phyloP scores from a whole-genome alignment of 2,329 filamentous ascomycete genomes.

The Nemania bipapillata region DNA sequence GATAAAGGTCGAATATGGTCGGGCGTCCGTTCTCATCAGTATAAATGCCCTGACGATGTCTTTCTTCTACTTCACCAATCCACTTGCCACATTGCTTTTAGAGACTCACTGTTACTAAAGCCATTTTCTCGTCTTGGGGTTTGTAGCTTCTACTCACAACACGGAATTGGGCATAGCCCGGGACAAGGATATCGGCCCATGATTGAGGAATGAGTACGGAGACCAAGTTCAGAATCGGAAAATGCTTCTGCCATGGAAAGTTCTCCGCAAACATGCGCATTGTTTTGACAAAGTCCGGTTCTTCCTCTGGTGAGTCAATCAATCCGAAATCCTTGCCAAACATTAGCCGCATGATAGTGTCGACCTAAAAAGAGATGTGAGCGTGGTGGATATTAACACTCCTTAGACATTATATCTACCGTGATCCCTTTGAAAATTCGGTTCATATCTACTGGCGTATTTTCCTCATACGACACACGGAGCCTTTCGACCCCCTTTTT shows the following conservation, averaged over 20 bases:
- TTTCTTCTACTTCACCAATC: conserved; percentile 25
- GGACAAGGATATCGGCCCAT: conserved; percentile 24
- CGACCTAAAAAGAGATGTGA: conserved; percentile 21
- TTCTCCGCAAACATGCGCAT: conserved; percentile 38
- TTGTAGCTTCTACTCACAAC: conserved; percentile 12
- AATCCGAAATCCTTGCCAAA: conserved; percentile 27
- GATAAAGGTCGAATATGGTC: conserved; percentile 33
- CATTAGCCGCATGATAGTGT: conserved; percentile 36
- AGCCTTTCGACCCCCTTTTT: conserved; percentile 24
- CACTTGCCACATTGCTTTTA: conserved; percentile 25
- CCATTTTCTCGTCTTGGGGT: too few species aligned
- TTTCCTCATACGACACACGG: conserved; percentile 20
- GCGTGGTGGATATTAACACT: too few species aligned
- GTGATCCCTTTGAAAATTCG: conserved; percentile 33
- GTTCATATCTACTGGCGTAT: conserved; percentile 32
- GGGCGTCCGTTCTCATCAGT: conserved; percentile 22
- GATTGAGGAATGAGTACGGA: conserved; percentile 22
- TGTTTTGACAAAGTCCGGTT: conserved; percentile 26
- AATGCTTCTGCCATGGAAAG: conserved; percentile 34
- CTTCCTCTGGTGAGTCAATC: conserved; percentile 27
- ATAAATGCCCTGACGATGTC: conserved; percentile 25
- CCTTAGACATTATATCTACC: conserved; percentile 2
- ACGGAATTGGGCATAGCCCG: conserved; percentile 32
- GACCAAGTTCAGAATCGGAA: conserved; percentile 26
- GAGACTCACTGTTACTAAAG: too few species aligned